Base-by-base conservation (phyloP, 495 filamentous ascomycete genomes). In the Ascobolus immersus region DNA sequence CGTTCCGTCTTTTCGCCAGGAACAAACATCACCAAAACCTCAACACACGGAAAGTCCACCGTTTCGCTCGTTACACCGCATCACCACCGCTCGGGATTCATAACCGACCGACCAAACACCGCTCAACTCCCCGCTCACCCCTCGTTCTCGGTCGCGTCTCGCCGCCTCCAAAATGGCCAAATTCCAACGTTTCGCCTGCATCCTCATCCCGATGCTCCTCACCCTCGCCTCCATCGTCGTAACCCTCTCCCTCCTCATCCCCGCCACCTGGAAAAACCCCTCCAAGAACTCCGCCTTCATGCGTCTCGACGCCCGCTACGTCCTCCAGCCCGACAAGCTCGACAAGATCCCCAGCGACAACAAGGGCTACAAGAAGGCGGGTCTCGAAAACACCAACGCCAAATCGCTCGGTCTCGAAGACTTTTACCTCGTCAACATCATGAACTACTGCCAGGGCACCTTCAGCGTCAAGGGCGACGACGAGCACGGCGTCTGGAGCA, bases 391-490 rank as follows among this genome's bases (percentile, higher is more conserved):
- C 45, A 51, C 67, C 39, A 59, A 57, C 8, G 60, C 65, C 17
- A 36, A 49, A 1, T 57, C 70, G 7, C 57, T 71, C 17, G 58
- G 62, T 17, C 58, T 94, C 27, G 61, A 58, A 34, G 71, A 89
- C 52, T 65, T 70, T 46, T 94, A 94, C 64, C 62, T 68, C 33
- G 61, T 92, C 48, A 65, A 65, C 39, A 60, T 96, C 18, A 90
- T 74, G 75, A 73, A 74, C 48, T 93, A 81, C 65, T 94, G 86
- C 60, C 57, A 62, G 11, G 65, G 67, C 28, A 55, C 53, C 4
- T 14, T 13, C 3, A 17, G 10, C 4, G 42, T 49, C 6, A 42
- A 57, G 25, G 56, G 56, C 22, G 58, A 57, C 42, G 54, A 69
- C 42, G 30, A 62, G 23, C 43, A 60, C 15, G 38, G 48, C 13